These are phyloP conservation scores for Clavispora fructus DNA, from an alignment of 805 yeast genomes.

Conservation along the genomic window DNA sequence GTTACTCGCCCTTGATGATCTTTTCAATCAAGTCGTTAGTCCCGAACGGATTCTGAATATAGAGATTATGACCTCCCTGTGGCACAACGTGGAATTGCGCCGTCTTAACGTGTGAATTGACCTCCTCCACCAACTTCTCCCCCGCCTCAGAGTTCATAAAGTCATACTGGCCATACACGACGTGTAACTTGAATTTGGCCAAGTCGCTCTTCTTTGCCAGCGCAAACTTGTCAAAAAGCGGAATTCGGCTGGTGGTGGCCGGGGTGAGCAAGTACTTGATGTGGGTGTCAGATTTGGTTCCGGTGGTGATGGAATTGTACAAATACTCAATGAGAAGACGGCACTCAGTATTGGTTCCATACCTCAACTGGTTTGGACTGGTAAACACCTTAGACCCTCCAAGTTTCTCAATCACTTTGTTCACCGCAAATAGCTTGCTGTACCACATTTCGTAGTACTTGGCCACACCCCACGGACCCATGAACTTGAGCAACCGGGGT, in stretches of 20 bases:
- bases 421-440: constrained; percentile 34
- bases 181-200: constrained; percentile 34
- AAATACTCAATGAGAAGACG: constrained; percentile 34
- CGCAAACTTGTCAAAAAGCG: constrained; percentile 55
- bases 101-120: constrained; percentile 10
- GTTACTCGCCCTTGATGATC: constrained; percentile 5
- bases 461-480: constrained; percentile 39
- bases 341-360: constrained; percentile 36
- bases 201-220: constrained; percentile 11
- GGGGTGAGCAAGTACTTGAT: constrained; percentile 50
- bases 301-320: constrained; percentile 35
- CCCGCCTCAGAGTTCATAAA: constrained; percentile 68
- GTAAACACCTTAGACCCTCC: constrained; percentile 25
- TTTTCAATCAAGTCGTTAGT: constrained; percentile 24
- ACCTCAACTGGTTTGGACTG: constrained; percentile 25
- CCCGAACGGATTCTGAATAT: constrained; percentile 42
- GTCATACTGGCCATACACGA: constrained; percentile 66
- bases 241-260: constrained; percentile 58
- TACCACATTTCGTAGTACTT: constrained; percentile 39
- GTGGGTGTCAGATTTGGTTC: constrained; percentile 36
- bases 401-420: constrained; percentile 25
- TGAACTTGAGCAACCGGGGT: constrained; percentile 43
- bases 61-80: constrained; percentile 42
- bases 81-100: constrained; percentile 13
- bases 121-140: constrained; percentile 19